Evolutionary conservation across 1,284 basidiomycete genomes (phyloP), one percentile per base, ranked within the genome.

Genomic region (Cryptococcus sp.): DNA sequence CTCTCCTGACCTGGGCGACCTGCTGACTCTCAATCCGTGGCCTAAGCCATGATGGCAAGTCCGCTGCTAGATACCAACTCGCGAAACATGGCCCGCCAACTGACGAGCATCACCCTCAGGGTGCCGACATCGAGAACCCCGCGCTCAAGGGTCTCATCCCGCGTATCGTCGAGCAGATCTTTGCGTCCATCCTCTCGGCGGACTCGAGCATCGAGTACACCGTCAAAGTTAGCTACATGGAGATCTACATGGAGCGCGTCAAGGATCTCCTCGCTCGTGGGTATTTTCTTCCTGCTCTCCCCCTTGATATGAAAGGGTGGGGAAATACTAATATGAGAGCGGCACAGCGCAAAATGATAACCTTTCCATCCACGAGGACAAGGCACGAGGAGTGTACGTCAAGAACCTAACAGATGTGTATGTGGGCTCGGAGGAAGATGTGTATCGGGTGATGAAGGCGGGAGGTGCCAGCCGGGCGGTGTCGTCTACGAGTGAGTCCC

Each of bases 161-260:
- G 54, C 88, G 96, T 56, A 98, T 98, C 70, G 96, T 95, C 4
- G 94, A 98, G 75, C 95, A 98, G 78, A 98, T 99, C 76, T 99
- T 99, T 75, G 89, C 93, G 62, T 93, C 91, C 53, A 99, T 99
- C 75, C 87, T 96, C 64, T 86, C 91, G 67, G 96, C 94, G 55
- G 95, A 98, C 67, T 84, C 91, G 42, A 91, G 92, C 74, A 81
- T 98, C 61, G 96, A 99, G 77, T 99, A 98, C 77, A 85, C 98
- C 56, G 96, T 99, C 77, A 99, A 99, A 80, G 96, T 98, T 53
- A 97, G 93, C 38, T 99, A 98, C 78, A 97, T 99, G 93, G 96
- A 99, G 78, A 98, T 99, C 65, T 99, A 99, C 79, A 84, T 98
- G 73, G 96, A 99, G 79, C 85, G 87, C 64, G 94, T 99, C 68